Evolutionary conservation across 306 rosid genomes (phyloP), one percentile per base, ranked within the genome.

Genomic region (Malus orientalis): DNA sequence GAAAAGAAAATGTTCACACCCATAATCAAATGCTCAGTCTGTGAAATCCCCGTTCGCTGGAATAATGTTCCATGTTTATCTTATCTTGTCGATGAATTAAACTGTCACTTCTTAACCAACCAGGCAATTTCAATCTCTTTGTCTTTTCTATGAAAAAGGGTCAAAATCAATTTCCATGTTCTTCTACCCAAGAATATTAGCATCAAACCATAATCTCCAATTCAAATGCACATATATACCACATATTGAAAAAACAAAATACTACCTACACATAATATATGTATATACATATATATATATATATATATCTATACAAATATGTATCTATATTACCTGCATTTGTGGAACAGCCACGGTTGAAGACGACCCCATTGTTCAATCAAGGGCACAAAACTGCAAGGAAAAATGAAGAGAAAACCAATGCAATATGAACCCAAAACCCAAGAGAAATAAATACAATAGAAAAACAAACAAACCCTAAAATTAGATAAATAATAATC

Each of bases 321-420:
- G 4, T 66, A 6, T 47, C 66, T 11, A 44, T 13, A 6, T 12
- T 74, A 89, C 97, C 93, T 82, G 93, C 76, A 81, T 62, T 33
- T 81, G 83, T 33, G 89, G 84, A 49, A 79, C 63, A 71, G 74
- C 75, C 6, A 84, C 86, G 45, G 79, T 65, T 18, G 91, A 86
- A 85, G 91, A 80, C 38, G 89, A 89, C 82, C 84, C 86, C 92
- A 86, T 89, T 23, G 70, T 47, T 76, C 58, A 40, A 72, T 44
- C 70, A 61, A 74, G 6, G 14, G 29, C 45, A 18, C 45, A 61
- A 60, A 25, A 3, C 44, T 42, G 45, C 58, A 42, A 42, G 2
- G 54, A 4, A 49, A 27, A 11, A n/a, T 1, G 20, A 29, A 63
- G 11, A 5, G 13, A 57, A 16, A n/a, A 8, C 11, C 38, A 70